Percentiles rank a stretch among this genome's conserved stretches.
Evolutionary conservation across 2,329 filamentous ascomycete species (phyloP).

Genomic region (Zymoseptoria pseudotritici): DNA sequence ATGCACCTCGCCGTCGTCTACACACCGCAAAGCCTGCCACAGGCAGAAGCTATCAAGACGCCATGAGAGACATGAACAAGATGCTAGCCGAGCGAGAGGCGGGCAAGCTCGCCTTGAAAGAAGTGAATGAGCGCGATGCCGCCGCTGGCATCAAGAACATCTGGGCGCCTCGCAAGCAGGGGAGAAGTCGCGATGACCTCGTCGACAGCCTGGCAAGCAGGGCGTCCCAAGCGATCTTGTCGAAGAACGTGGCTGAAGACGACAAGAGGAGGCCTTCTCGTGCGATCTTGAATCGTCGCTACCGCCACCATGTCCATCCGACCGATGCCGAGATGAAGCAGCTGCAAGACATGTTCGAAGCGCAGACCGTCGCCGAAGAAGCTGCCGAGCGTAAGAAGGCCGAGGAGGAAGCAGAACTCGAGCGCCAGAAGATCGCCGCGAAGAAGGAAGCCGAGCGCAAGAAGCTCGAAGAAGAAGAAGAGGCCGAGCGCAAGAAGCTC

Average conservation of each 20-base stretch:
- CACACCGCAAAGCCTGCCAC: not conserved
- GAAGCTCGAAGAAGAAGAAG: conserved; percentile 8
- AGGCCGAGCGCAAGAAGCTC: conserved; percentile 1
- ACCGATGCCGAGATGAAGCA: conserved; percentile 3
- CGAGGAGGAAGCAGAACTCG: conserved; percentile 2
- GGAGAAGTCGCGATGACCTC: not conserved
- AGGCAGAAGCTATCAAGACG: conserved; percentile 3
- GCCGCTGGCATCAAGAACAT: conserved; percentile 7
- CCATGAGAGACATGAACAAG: conserved; percentile 6
- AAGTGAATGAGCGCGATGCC: conserved; percentile 8
- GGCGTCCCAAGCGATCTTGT: not conserved
- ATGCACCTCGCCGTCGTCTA: not conserved
- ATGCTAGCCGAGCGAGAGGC: not conserved
- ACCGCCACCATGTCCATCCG: conserved; percentile 1
- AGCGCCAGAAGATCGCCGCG: conserved; percentile 6
- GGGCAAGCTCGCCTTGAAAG: conserved; percentile 2
- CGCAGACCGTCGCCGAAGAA: not conserved
- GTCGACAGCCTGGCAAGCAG: not conserved
- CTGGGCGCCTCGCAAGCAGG: conserved; percentile 7
- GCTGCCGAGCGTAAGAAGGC: conserved; percentile 2
- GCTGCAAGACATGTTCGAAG: conserved; percentile 1
- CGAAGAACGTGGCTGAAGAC: not conserved
- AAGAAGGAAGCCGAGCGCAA: conserved; percentile 7
- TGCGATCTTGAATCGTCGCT: conserved; percentile 1
- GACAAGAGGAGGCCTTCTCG: not conserved